Percentiles rank a stretch among this genome's conserved stretches.
These are phyloP conservation scores for Venturia asperata DNA, from an alignment of 2,329 filamentous ascomycete genomes.

Conservation along the genomic window DNA sequence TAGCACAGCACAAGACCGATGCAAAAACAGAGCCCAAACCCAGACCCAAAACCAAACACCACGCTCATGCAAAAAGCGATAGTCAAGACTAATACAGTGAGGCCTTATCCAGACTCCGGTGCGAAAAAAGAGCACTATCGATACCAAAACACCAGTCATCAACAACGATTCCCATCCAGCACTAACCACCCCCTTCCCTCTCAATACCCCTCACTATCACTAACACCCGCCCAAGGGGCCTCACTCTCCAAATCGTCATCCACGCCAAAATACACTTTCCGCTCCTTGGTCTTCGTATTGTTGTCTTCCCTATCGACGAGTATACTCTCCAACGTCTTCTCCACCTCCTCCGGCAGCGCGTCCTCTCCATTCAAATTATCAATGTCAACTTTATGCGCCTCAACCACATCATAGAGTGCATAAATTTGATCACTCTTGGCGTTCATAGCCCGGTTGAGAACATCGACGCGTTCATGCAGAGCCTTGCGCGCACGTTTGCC, in stretches of 20 bases:
- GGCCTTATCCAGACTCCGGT: not conserved
- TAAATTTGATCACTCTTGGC: conserved; percentile 75
- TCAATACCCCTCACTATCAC: conserved; percentile 18
- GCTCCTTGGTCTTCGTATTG: not conserved
- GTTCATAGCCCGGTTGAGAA: conserved; percentile 57
- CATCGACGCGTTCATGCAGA: conserved; percentile 55
- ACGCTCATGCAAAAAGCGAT: conserved; percentile 1
- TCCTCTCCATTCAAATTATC: conserved; percentile 37
- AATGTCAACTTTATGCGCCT: conserved; percentile 57
- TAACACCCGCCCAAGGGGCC: conserved; percentile 16
- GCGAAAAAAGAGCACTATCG: not conserved
- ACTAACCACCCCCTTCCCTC: not conserved
- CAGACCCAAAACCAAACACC: not conserved
- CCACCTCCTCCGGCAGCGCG: conserved; percentile 16
- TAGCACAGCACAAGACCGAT: too few relatives aligned
- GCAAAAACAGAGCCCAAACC: not conserved
- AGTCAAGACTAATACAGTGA: not conserved
- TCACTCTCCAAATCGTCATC: conserved; percentile 12
- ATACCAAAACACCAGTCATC: not conserved
- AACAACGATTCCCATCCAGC: not conserved
- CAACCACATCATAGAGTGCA: conserved; percentile 72
- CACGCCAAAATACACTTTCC: conserved; percentile 1
- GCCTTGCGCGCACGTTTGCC: conserved; percentile 57
- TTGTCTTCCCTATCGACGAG: conserved; percentile 4
- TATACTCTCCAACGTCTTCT: conserved; percentile 17